Evolutionary conservation across 2,329 filamentous ascomycete genomes (phyloP).

Genomic region (Tolypocladium album): DNA sequence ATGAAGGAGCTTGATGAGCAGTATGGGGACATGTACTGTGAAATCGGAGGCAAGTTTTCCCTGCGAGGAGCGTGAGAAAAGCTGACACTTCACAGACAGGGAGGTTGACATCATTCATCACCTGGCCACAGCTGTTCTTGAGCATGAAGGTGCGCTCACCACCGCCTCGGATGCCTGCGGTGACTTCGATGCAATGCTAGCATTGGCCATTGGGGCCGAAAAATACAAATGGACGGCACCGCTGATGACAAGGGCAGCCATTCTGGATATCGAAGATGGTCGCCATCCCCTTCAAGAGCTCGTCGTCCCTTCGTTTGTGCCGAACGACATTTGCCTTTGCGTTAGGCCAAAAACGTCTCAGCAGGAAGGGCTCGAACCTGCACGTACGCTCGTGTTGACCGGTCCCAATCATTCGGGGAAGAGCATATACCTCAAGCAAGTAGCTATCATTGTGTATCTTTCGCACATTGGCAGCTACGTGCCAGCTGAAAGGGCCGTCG

Average conservation of each 20-base stretch:
- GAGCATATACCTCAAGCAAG: slow-evolving; percentile 89
- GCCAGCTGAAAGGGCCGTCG: slow-evolving; percentile 62
- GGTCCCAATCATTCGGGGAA: slow-evolving; percentile 97
- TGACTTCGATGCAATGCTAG: slow-evolving; percentile 76
- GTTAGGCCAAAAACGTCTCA: slow-evolving; percentile 39
- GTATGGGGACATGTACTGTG: slow-evolving; percentile 75
- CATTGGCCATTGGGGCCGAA: slow-evolving; percentile 66
- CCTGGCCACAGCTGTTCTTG: slow-evolving; percentile 60
- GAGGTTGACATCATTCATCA: slow-evolving; percentile 83
- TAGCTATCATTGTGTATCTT: slow-evolving; percentile 82
- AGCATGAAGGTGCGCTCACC: slow-evolving; percentile 55
- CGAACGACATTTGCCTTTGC: slow-evolving; percentile 65
- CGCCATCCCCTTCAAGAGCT: slow-evolving; percentile 82
- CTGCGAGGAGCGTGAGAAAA: not conserved
- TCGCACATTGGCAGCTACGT: slow-evolving; percentile 91
- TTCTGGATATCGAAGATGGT: slow-evolving; percentile 66
- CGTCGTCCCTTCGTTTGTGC: slow-evolving; percentile 67
- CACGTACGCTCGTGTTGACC: slow-evolving; percentile 68
- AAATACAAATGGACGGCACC: slow-evolving; percentile 65
- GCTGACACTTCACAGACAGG: slow-evolving; percentile 44
- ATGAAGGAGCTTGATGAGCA: slow-evolving; percentile 74
- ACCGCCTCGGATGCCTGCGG: slow-evolving; percentile 70
- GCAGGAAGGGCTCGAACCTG: not conserved
- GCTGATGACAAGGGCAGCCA: slow-evolving; percentile 55
- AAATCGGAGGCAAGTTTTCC: slow-evolving; percentile 60